Base-by-base conservation (phyloP, 2,329 filamentous ascomycete species). In the Biscogniauxia sp. region DNA sequence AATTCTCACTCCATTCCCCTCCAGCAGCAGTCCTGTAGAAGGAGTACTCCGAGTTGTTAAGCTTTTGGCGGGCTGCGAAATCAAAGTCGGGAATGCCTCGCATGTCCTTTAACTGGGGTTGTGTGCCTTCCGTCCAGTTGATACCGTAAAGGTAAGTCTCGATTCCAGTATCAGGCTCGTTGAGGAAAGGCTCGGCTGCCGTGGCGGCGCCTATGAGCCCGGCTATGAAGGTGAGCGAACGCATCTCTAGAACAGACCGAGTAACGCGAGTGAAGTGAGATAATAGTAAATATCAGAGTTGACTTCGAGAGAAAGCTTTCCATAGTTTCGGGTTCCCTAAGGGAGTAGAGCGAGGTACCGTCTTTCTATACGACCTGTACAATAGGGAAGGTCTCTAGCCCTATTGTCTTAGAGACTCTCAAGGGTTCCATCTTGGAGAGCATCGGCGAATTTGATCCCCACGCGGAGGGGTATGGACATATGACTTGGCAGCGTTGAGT, bases 11-110 rank as follows among this genome's bases (percentile, higher is more conserved):
- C 79, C 78, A 83, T 67, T 83, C 80, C 53, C 79, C 79, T 3
- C 77, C 80, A 7, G 80, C 78, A 17, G 77, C 80, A 59, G 77
- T 79, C 26, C 80, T 77, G 71, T 82, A 82, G 72, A 80, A 83
- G 15, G 79, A 77, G 62, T 80, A 83, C 26, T 77, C 66, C 20
- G 75, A 72, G 28, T 67, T 68, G 56, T 75, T 75, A 64, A 82
- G 71, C 62, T 76, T 72, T 58, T 78, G 76, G 13, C 78, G 74
- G 19, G 80, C 80, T 3, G 78, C 78, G 70, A 74, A 82, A 56
- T 83, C 79, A 59, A 83, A 83, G 70, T 83, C 80, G 7, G 78
- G 78, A 13, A 82, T 71, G 13, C 75, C 77, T 0, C 78, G 73
- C 19, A 83, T 78, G 20, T 74, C 73, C 54, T 75, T 72, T 9